A percentile compares a stretch with the other conserved stretches of the same genome.
These are phyloP conservation scores for Ophiostoma novo-ulmi DNA, from an alignment of 2,329 filamentous ascomycete species.

Conservation along the genomic window DNA sequence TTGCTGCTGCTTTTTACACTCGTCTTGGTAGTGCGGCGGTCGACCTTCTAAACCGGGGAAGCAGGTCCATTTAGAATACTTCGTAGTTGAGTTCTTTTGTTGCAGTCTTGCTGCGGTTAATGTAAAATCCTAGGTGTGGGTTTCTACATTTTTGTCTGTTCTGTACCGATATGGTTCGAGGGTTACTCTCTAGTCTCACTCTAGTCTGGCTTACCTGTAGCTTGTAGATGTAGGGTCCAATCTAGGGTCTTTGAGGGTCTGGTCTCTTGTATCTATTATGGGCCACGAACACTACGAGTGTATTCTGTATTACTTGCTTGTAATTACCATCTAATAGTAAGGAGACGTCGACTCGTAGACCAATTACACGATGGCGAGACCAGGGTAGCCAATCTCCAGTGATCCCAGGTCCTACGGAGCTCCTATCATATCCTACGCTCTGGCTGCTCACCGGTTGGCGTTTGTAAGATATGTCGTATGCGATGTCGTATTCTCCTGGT, in stretches of 20 bases:
- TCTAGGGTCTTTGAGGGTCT: not conserved
- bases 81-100: not conserved
- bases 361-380: not conserved
- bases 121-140: too few relatives aligned
- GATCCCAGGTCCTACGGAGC: not conserved
- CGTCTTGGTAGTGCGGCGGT: not conserved
- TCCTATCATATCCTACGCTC: not conserved
- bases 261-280: not conserved
- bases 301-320: too few relatives aligned
- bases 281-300: not conserved
- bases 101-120: too few relatives aligned
- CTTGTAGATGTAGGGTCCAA: not conserved
- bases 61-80: not conserved
- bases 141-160: too few relatives aligned
- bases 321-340: not conserved
- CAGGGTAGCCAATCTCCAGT: not conserved
- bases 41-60: not conserved
- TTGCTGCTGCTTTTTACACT: not conserved
- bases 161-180: not conserved
- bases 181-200: not conserved
- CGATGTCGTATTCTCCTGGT: not conserved
- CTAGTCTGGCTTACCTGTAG: not conserved
- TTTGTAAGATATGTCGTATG: slow-evolving; percentile 3
- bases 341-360: not conserved
- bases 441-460: slow-evolving; percentile 8